A percentile compares a stretch with the other conserved stretches of the same genome.
Conservation (phyloP, 2,329 filamentous ascomycete species). For the Apiospora pterosperma region DNA sequence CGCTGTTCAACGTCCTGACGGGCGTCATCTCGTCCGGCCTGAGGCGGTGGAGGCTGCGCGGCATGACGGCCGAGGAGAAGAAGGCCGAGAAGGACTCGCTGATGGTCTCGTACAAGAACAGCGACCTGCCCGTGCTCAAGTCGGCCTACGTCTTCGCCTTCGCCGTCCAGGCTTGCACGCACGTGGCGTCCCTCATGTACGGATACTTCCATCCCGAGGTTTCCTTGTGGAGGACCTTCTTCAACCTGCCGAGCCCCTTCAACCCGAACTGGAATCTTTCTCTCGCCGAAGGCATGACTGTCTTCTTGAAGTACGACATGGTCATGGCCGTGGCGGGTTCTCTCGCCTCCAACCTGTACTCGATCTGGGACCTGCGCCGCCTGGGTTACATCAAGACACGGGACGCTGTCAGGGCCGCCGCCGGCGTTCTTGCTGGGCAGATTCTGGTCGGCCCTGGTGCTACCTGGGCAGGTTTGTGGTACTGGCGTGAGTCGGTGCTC, state of each 20-base stretch:
- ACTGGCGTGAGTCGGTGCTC: constrained; percentile 18
- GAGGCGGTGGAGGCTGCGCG: neutral
- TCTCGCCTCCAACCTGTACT: constrained; percentile 12
- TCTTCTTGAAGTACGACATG: neutral
- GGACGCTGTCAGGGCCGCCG: constrained; percentile 2
- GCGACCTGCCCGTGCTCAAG: constrained; percentile 10
- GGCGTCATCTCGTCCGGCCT: neutral
- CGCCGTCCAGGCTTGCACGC: constrained; percentile 7
- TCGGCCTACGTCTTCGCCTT: constrained; percentile 7
- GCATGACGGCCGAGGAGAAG: neutral
- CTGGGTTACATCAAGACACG: constrained; percentile 17
- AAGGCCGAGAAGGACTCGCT: neutral
- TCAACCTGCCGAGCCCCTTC: neutral
- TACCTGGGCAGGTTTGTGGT: constrained; percentile 19
- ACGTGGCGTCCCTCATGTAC: constrained; percentile 8
- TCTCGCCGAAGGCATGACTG: neutral
- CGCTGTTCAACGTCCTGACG: constrained; percentile 7
- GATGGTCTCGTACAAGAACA: constrained; percentile 8
- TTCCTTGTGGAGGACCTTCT: no score
- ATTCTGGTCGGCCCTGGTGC: constrained; percentile 18
- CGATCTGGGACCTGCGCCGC: constrained; percentile 18
- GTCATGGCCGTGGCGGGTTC: neutral
- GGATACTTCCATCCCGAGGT: constrained; percentile 1
- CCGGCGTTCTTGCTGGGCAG: constrained; percentile 6
- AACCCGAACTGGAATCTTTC: neutral